Percentiles rank a stretch among this genome's conserved stretches.
phyloP scores from a whole-genome alignment of 2,329 filamentous ascomycete genomes.

The Hypoxylon sp. region DNA sequence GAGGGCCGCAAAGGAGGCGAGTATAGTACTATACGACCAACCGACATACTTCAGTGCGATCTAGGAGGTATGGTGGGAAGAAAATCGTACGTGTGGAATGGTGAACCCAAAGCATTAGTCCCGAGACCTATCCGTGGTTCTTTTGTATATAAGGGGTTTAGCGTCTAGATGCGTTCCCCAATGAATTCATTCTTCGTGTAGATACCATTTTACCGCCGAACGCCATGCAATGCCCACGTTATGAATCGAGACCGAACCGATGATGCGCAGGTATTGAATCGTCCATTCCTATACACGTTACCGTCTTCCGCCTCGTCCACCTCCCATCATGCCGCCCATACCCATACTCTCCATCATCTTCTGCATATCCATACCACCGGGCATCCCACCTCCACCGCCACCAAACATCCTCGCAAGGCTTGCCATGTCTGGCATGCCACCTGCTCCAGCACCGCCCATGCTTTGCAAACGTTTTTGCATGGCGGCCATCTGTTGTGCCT shows the following conservation, averaged over 20 bases:
- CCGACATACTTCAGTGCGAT: not conserved
- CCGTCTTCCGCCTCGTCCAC: slow-evolving; percentile 54
- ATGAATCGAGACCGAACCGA: slow-evolving; percentile 38
- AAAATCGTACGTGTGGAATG: not conserved
- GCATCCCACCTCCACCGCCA: slow-evolving; percentile 78
- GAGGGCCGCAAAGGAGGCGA: not conserved
- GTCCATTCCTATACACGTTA: slow-evolving; percentile 35
- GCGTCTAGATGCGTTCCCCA: not conserved
- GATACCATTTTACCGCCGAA: slow-evolving; percentile 43
- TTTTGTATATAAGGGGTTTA: not conserved
- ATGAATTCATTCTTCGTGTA: slow-evolving; percentile 28
- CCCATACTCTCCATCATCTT: slow-evolving; percentile 84
- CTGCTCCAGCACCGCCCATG: slow-evolving; percentile 83
- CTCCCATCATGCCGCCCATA: slow-evolving; percentile 71
- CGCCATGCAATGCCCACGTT: slow-evolving; percentile 49
- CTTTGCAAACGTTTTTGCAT: slow-evolving; percentile 97
- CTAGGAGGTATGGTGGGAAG: not conserved
- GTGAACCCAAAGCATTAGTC: not conserved
- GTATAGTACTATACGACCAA: not conserved
- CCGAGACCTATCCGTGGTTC: not conserved
- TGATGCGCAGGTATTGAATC: slow-evolving; percentile 32
- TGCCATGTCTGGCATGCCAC: slow-evolving; percentile 84
- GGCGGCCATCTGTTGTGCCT: slow-evolving; percentile 92
- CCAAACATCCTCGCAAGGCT: slow-evolving; percentile 94
- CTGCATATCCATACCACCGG: slow-evolving; percentile 81